A percentile compares a stretch with the other conserved stretches of the same genome.
These are phyloP conservation scores for Sporothrix brasiliensis DNA, from an alignment of 2,329 filamentous ascomycete genomes.

Conservation along the genomic window DNA sequence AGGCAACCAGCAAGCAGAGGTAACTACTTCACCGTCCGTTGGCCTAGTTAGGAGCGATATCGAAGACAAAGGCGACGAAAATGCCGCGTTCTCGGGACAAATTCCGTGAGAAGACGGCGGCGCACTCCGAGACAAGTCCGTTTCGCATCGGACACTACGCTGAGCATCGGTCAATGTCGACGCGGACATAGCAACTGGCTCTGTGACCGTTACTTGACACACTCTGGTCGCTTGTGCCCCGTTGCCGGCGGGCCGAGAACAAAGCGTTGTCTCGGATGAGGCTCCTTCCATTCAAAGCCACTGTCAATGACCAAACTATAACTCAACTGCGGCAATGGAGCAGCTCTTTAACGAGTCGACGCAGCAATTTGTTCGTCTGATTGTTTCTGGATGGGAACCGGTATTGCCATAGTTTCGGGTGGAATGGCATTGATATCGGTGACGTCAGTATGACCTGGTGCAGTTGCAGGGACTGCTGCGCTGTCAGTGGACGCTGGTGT, in stretches of 20 bases:
- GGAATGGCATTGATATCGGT: slow-evolving; percentile 34
- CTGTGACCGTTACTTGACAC: neutral
- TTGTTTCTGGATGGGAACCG: slow-evolving; percentile 13
- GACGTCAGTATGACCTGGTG: slow-evolving; percentile 26
- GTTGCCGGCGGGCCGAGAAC: slow-evolving; percentile 18
- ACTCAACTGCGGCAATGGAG: neutral
- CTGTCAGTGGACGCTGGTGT: slow-evolving; percentile 42
- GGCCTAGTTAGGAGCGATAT: neutral
- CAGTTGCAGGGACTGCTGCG: slow-evolving; percentile 28
- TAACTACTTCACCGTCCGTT: neutral
- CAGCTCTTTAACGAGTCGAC: neutral
- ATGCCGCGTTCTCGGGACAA: no score
- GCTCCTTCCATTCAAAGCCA: slow-evolving; percentile 48
- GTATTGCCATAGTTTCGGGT: slow-evolving; percentile 35
- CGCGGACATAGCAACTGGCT: neutral
- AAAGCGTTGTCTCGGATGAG: slow-evolving; percentile 51
- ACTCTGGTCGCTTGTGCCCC: neutral
- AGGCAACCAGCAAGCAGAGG: slow-evolving; percentile 12
- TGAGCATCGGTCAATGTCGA: neutral
- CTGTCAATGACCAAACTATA: neutral
- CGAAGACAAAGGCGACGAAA: neutral
- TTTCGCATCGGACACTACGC: neutral
- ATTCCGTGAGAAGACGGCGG: neutral
- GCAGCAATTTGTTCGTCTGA: neutral
- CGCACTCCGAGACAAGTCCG: neutral